Conservation (phyloP, 345 rosid genomes). For the Lepidium africanum region DNA sequence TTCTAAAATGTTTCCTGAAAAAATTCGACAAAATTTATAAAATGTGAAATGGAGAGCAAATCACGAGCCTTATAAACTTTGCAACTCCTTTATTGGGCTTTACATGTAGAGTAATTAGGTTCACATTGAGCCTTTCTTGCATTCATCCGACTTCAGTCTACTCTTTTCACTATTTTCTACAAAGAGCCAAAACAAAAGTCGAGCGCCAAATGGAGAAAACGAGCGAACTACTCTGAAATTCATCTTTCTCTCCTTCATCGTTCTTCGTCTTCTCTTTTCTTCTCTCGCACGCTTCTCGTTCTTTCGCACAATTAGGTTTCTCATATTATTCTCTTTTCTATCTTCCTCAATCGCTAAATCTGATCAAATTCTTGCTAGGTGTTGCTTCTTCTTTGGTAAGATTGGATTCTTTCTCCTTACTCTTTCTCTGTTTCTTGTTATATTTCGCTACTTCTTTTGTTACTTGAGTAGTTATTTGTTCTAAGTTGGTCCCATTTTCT, state of each 20-base stretch:
- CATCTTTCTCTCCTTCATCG: not conserved
- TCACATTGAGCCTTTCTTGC: too few species aligned
- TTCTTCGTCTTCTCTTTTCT: not conserved
- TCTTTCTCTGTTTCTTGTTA: not conserved
- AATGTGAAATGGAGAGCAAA: not conserved
- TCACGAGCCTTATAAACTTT: not conserved
- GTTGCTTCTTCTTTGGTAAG: slow-evolving; percentile 2
- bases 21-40: too few species aligned
- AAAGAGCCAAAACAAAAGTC: too few species aligned
- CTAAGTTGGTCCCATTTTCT: not conserved
- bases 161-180: too few species aligned
- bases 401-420: not conserved
- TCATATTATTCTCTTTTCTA: not conserved
- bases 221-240: too few species aligned
- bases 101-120: too few species aligned
- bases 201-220: too few species aligned
- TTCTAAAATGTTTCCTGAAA: not conserved
- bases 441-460: not conserved
- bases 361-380: slow-evolving; percentile 2
- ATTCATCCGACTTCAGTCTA: too few species aligned
- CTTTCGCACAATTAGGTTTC: not conserved
- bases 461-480: too few species aligned
- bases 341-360: not conserved
- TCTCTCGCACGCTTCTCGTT: not conserved
- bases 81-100: not conserved